These are phyloP conservation scores for Melastoma candidum DNA, from an alignment of 441 rosid species.

Conservation along the genomic window DNA sequence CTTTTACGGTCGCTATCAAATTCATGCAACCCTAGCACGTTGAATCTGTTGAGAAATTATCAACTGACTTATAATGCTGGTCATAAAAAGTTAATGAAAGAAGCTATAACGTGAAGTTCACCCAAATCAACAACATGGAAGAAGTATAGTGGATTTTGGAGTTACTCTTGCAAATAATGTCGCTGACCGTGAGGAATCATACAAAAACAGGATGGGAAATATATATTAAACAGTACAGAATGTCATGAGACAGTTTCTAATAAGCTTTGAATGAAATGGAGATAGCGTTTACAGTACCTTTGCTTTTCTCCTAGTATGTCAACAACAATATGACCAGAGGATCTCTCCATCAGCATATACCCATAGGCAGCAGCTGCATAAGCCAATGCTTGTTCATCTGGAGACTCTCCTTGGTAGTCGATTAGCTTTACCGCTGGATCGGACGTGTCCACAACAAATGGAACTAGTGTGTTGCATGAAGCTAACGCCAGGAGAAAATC, in stretches of 20 bases:
- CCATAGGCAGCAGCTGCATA: conserved; percentile 99
- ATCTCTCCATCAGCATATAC: conserved; percentile 84
- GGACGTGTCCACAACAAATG: conserved; percentile 53
- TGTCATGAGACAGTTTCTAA: background rate
- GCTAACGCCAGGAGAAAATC: conserved; percentile 96
- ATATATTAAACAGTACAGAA: too few relatives aligned
- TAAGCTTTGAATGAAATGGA: conserved; percentile 2
- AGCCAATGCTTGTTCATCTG: conserved; percentile 95
- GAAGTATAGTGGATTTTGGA: too few relatives aligned
- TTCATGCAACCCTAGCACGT: conserved; percentile 96
- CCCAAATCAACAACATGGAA: too few relatives aligned
- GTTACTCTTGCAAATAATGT: too few relatives aligned
- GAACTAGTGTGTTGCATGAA: conserved; percentile 94
- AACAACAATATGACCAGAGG: conserved; percentile 90
- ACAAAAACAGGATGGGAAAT: too few relatives aligned
- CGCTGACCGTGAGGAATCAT: too few relatives aligned
- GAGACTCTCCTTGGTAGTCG: conserved; percentile 99
- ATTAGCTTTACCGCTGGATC: conserved; percentile 60
- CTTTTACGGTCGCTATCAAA: conserved; percentile 98
- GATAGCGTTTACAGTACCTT: conserved; percentile 41
- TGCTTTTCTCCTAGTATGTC: conserved; percentile 80
- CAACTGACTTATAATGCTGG: conserved; percentile 4
- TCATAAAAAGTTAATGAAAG: too few relatives aligned
- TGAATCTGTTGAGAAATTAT: conserved; percentile 41
- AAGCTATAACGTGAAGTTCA: too few relatives aligned